These are phyloP conservation scores for Chalciporus sphaerocephalus DNA, from an alignment of 768 basidiomycete genomes.

Conservation along the genomic window DNA sequence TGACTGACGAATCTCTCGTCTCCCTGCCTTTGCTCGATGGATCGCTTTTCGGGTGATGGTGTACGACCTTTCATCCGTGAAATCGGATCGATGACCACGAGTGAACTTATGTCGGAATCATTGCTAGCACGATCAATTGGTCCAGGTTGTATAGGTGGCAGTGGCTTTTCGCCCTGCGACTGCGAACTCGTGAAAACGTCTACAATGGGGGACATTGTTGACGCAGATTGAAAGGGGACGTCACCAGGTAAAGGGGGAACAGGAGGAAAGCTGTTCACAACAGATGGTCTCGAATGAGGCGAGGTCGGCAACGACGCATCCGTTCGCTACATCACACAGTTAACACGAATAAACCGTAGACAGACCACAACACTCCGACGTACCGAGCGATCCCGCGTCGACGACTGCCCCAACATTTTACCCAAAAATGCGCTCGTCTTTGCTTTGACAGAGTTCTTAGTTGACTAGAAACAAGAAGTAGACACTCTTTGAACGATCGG, in stretches of 20 bases:
- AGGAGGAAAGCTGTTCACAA: constrained; percentile 38
- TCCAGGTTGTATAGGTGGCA: constrained; percentile 52
- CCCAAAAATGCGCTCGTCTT: constrained; percentile 81
- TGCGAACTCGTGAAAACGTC: constrained; percentile 47
- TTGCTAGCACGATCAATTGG: constrained; percentile 34
- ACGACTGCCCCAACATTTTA: constrained; percentile 68
- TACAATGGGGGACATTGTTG: constrained; percentile 39
- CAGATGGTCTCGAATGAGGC: constrained; percentile 24
- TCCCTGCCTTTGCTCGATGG: constrained; percentile 23
- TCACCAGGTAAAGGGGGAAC: constrained; percentile 48
- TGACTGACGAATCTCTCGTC: constrained; percentile 29
- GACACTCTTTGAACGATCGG: not conserved
- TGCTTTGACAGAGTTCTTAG: constrained; percentile 63
- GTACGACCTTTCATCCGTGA: constrained; percentile 35
- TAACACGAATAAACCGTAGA: constrained; percentile 10
- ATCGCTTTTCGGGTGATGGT: constrained; percentile 29
- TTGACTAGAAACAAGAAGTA: constrained; percentile 13
- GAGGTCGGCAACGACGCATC: constrained; percentile 39
- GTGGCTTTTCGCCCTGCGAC: constrained; percentile 50
- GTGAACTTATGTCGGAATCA: constrained; percentile 50
- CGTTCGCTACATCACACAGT: constrained; percentile 44
- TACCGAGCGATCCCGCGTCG: constrained; percentile 67
- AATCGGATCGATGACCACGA: constrained; percentile 53
- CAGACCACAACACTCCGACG: constrained; percentile 19
- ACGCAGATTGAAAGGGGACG: constrained; percentile 31